Evolutionary conservation across 2,329 filamentous ascomycete species (phyloP), one percentile per base, ranked within the genome.

Genomic region (Pezicula rhizophila): DNA sequence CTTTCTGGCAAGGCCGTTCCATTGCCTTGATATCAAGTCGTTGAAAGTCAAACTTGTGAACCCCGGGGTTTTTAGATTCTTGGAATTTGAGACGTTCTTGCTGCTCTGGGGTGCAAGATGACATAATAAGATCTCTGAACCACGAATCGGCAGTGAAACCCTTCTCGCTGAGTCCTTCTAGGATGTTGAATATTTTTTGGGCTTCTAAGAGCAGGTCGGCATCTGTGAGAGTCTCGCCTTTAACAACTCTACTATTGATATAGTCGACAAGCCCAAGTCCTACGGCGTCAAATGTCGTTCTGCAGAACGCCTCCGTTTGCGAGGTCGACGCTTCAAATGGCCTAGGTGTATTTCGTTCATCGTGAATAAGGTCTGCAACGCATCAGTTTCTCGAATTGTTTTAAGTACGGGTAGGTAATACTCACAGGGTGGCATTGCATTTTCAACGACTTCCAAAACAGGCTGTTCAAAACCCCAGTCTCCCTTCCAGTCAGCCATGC

Each of bases 401-500:
- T 50, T 52, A 46, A 18, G 26, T 68, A 60, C 65, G 50, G 60
- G 62, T 42, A 66, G 52, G 3, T 39, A 62, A 63, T 62, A 67
- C 68, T 76, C 74, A 81, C 78, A 84, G 44, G 80, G 80, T 47
- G 80, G 81, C 50, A 85, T 82, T 42, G 79, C 80, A 60, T 84
- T 84, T 64, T 84, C 80, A 58, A 84, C 76, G 70, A 83, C 76
- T 53, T 80, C 72, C 56, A 82, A 69, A 38, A 84, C 75, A 33
- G 78, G 74, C 25, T 70, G 68, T 48, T 84, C 80, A 53, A 85
- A 84, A 71, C 81, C 81, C 80, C 80, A 84, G 65, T 82, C 80
- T 69, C 81, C 81, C 71, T 82, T 81, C 81, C 81, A 85, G 64
- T 84, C 78, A 53, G 76, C 78, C 80, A 85, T 85, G 59, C 77